Conservation (phyloP, 306 rosid genomes). For the Fagus sylvatica region DNA sequence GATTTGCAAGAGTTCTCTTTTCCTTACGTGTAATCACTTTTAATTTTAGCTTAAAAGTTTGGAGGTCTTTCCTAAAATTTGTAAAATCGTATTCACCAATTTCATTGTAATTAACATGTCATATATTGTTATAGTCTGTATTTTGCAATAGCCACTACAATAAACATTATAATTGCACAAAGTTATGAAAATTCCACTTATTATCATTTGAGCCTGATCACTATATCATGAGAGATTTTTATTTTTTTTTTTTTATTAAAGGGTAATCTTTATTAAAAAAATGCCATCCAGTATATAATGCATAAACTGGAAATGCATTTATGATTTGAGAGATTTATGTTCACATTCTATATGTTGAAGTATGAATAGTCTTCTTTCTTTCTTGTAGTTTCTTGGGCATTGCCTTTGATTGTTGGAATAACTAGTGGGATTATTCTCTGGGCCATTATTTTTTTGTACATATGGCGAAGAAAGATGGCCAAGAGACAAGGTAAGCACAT, state of each 20-base stretch:
- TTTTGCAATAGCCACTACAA: background rate
- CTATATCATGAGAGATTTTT: too few relatives aligned
- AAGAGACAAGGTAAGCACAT: slow-evolving; percentile 18
- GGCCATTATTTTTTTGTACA: background rate
- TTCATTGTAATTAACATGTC: background rate
- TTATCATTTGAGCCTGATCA: background rate
- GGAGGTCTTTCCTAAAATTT: background rate
- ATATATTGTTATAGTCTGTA: background rate
- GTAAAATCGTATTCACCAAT: background rate
- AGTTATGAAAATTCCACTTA: background rate
- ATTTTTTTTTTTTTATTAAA: too few relatives aligned
- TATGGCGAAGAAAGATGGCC: slow-evolving; percentile 14
- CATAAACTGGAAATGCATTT: too few relatives aligned
- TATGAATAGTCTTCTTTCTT: background rate
- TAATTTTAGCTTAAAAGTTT: background rate
- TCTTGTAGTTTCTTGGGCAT: background rate
- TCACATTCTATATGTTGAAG: background rate
- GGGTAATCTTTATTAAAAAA: too few relatives aligned
- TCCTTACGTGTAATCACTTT: background rate
- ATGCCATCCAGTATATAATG: too few relatives aligned
- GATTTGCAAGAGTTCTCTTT: background rate
- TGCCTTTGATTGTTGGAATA: background rate
- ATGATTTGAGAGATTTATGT: too few relatives aligned
- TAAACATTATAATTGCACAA: background rate
- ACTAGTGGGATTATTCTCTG: slow-evolving; percentile 2